Evolutionary conservation across 2,329 filamentous ascomycete genomes (phyloP).

Genomic region (Nemania sp.): DNA sequence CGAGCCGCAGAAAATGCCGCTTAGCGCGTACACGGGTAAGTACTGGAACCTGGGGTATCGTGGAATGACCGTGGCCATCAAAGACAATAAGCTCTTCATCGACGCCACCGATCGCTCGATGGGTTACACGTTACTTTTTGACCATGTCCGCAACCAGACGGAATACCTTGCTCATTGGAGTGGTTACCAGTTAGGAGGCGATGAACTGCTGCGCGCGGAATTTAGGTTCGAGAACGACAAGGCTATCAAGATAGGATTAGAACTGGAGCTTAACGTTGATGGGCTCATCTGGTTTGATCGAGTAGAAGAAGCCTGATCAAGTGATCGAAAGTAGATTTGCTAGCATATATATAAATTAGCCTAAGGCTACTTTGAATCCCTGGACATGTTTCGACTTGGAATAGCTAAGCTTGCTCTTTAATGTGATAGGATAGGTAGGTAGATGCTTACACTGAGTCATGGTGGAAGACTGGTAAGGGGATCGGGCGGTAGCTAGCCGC

Average conservation of each 20-base stretch:
- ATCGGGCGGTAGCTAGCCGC: no score
- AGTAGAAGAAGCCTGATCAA: constrained; percentile 5
- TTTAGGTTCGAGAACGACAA: constrained; percentile 41
- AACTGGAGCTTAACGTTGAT: neutral
- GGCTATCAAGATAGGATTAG: constrained; percentile 38
- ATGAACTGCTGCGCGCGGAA: constrained; percentile 21
- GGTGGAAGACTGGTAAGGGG: no score
- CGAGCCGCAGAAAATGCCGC: constrained; percentile 39
- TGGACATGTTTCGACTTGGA: neutral
- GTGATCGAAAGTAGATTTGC: neutral
- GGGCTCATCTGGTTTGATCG: constrained; percentile 43
- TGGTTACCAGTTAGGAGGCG: constrained; percentile 2
- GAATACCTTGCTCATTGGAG: constrained; percentile 35
- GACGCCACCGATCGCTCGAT: constrained; percentile 42
- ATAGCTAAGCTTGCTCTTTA: no score
- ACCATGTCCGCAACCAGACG: constrained; percentile 38
- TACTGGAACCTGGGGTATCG: constrained; percentile 45
- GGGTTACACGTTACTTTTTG: constrained; percentile 38
- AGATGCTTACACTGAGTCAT: no score
- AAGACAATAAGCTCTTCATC: constrained; percentile 43
- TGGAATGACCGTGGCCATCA: constrained; percentile 36
- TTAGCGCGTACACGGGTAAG: constrained; percentile 39
- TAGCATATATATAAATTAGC: neutral
- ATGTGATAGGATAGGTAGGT: no score
- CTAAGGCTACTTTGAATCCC: neutral